Conservation (phyloP, 305 asterid species). For the Petunia hybrid region DNA sequence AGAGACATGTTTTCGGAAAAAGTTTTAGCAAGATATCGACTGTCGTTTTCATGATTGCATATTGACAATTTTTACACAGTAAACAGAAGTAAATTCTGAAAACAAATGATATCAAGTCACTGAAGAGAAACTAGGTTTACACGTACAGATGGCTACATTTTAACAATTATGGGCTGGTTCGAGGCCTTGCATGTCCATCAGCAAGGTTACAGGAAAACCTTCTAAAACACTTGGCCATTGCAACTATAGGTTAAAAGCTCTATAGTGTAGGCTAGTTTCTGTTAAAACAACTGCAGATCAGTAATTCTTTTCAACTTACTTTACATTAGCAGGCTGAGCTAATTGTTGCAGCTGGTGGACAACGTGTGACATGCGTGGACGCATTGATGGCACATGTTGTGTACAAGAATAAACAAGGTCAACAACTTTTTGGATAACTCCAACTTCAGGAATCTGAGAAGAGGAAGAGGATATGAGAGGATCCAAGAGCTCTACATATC, state of each 20-base stretch:
- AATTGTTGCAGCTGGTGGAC: conserved; percentile 98
- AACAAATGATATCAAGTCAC: neutral
- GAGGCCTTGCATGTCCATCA: neutral
- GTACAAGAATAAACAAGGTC: conserved; percentile 98
- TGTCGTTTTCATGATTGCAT: neutral
- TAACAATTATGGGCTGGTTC: conserved; percentile 24
- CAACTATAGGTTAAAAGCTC: neutral
- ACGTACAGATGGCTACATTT: conserved; percentile 8
- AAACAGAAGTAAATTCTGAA: neutral
- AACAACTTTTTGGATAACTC: conserved; percentile 83
- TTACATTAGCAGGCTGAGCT: conserved; percentile 61
- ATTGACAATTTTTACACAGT: neutral
- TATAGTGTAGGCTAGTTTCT: neutral
- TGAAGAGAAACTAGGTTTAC: neutral
- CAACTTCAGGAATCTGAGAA: conserved; percentile 76
- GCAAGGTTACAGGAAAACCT: neutral
- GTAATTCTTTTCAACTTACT: conserved; percentile 40
- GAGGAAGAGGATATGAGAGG: conserved; percentile 81
- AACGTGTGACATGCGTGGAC: conserved; percentile 96
- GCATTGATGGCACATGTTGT: conserved; percentile 96
- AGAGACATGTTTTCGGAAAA: neutral
- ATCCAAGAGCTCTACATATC: conserved; percentile 83
- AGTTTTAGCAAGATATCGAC: neutral
- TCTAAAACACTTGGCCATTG: conserved; percentile 20
- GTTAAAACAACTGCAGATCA: conserved; percentile 13